Percentiles rank a stretch among this genome's conserved stretches.
Conservation (phyloP, 805 yeast genomes). For the Sugiyamaella americana region DNA sequence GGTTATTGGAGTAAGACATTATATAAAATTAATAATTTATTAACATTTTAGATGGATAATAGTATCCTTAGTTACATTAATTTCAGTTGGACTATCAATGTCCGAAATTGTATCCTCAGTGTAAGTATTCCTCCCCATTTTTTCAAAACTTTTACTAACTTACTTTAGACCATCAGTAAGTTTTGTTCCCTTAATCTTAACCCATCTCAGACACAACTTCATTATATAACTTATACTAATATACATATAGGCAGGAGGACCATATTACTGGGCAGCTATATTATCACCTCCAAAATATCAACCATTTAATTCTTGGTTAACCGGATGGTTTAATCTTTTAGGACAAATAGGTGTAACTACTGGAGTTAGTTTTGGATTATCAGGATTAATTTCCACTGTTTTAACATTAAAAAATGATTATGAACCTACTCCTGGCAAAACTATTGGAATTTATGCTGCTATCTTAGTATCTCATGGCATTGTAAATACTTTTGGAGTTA, state of each 20-base stretch:
- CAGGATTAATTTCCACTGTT: constrained; percentile 16
- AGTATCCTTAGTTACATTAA: constrained; percentile 48
- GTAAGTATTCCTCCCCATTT: no score
- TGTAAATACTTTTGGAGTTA: constrained; percentile 54
- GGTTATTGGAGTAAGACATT: no score
- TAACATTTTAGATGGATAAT: constrained; percentile 78
- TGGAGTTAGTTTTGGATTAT: constrained; percentile 19
- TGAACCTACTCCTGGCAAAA: constrained; percentile 17
- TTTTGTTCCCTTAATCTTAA: no score
- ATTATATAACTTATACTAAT: no score
- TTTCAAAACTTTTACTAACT: no score
- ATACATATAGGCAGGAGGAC: no score
- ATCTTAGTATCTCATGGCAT: constrained; percentile 47
- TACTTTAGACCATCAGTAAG: no score
- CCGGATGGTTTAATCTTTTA: constrained; percentile 26
- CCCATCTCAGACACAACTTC: no score
- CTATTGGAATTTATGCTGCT: constrained; percentile 47
- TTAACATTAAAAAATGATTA: constrained; percentile 15
- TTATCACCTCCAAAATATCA: constrained; percentile 22
- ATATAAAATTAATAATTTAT: no score
- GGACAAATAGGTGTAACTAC: constrained; percentile 22
- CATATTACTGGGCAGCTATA: constrained; percentile 54
- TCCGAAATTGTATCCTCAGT: constrained; percentile 61
- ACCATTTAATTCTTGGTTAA: constrained; percentile 23
- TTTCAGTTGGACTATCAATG: constrained; percentile 52